Evolutionary conservation across 2,329 filamentous ascomycete species (phyloP).

Genomic region (Stachybotrys chlorohalonatus): DNA sequence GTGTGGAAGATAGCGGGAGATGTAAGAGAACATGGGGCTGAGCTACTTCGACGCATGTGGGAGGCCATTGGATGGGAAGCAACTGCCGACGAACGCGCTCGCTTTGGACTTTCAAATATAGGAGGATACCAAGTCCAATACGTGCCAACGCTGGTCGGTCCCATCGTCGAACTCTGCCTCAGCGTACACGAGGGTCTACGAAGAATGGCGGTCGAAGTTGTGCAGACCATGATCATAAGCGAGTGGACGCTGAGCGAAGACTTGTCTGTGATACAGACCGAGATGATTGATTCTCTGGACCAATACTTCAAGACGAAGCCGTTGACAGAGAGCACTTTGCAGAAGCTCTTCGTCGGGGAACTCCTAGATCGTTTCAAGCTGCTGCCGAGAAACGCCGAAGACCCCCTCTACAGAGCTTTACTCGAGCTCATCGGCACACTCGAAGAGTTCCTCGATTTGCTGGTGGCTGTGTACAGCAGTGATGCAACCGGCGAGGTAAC

Average conservation of each 20-base stretch:
- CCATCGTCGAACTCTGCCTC: slow-evolving; percentile 87
- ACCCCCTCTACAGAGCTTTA: slow-evolving; percentile 67
- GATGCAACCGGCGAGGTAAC: slow-evolving; percentile 66
- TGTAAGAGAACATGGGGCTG: slow-evolving; percentile 83
- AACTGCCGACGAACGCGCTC: slow-evolving; percentile 63
- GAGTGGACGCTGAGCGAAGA: slow-evolving; percentile 97
- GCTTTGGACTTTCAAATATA: slow-evolving; percentile 74
- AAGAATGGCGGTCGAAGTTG: slow-evolving; percentile 80
- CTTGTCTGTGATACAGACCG: slow-evolving; percentile 81
- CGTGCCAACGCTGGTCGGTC: slow-evolving; percentile 81
- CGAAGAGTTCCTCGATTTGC: slow-evolving; percentile 81
- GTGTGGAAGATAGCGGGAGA: slow-evolving; percentile 99
- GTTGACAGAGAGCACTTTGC: slow-evolving; percentile 77
- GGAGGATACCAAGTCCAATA: slow-evolving; percentile 98
- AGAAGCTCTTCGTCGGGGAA: slow-evolving; percentile 87
- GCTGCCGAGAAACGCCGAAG: slow-evolving; percentile 55
- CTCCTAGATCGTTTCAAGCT: slow-evolving; percentile 72
- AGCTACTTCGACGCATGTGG: slow-evolving; percentile 78
- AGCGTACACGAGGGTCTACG: slow-evolving; percentile 91
- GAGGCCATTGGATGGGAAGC: slow-evolving; percentile 96
- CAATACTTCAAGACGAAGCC: slow-evolving; percentile 81
- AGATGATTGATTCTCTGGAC: slow-evolving; percentile 93
- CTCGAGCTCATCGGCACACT: slow-evolving; percentile 74
- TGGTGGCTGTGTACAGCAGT: slow-evolving; percentile 79
- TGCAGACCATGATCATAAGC: slow-evolving; percentile 97